Evolutionary conservation across 2,329 filamentous ascomycete genomes (phyloP), one percentile per base, ranked within the genome.

Genomic region (Phymatotrichopsis omnivora): DNA sequence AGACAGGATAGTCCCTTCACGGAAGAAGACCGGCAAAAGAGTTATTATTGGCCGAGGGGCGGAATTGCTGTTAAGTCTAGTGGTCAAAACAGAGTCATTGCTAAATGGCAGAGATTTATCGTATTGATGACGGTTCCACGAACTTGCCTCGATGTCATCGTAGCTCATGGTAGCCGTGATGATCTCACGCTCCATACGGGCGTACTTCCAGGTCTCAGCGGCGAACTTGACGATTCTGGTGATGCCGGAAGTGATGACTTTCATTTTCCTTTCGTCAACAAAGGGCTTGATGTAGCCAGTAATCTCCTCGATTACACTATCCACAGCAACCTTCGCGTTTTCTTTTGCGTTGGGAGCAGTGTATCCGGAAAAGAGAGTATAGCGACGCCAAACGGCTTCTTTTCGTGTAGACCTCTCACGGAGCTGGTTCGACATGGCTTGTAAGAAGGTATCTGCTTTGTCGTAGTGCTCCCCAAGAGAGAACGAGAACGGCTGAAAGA

Each of bases 401-500:
- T 71, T 70, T 7, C 71, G 65, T 16, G 71, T 68, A 43, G 70
- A 74, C 54, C 75, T 75, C 42, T 68, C 67, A 25, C 72, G 68
- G 40, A 76, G 72, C 41, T 74, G 69, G 56, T 68, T 67, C 23
- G 72, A 74, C 50, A 75, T 66, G 49, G 70, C 68, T 45, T 68
- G 64, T 59, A 76, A 72, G 51, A 73, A 65, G 2, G 67, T 69
- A 51, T 75, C 71, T n/a, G 70, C 69, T 54, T 73, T 72, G 57
- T 73, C 71, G 55, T 71, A 71, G 25, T 69, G 63, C 34, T 68
- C 67, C 25, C 70, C 69, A 2, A 74, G 62, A 20, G 70, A 73
- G 61, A 76, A 76, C 19, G 75, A 56, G 62, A 75, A 76, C 1
- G 72, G 73, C 20, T 71, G 68, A 60, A 75, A 75, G 27, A 75